phyloP scores from a whole-genome alignment of 179 eudicot species.

The Spinacia oleracea region DNA sequence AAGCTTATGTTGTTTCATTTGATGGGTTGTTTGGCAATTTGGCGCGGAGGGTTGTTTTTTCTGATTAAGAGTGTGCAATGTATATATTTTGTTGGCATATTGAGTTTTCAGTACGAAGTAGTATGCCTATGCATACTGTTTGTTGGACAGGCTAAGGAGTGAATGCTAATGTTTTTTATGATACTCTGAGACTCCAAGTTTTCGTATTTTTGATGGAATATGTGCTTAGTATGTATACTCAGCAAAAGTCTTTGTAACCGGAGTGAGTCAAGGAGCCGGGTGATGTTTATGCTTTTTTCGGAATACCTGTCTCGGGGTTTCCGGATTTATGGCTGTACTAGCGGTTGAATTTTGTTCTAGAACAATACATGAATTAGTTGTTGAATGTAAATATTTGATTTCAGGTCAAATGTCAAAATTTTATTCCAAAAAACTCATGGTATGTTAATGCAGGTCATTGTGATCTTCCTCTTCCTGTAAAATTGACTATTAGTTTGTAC shows the following conservation, averaged over 20 bases:
- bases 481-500: background rate
- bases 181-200: too few relatives aligned
- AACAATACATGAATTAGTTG: too few relatives aligned
- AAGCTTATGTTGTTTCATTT: background rate
- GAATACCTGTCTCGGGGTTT: too few relatives aligned
- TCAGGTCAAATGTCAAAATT: too few relatives aligned
- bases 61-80: background rate
- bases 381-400: background rate
- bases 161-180: background rate
- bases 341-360: background rate
- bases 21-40: slow-evolving; percentile 7
- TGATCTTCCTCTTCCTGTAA: background rate
- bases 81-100: background rate
- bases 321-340: background rate
- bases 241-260: too few relatives aligned
- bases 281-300: background rate
- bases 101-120: background rate
- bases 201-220: background rate
- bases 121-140: background rate
- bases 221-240: too few relatives aligned
- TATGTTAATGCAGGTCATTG: background rate
- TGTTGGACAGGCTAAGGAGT: too few relatives aligned
- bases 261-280: background rate
- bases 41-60: background rate
- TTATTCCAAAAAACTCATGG: background rate